phyloP scores from a whole-genome alignment of 352 stramenopile species.

The Thalassiosira allenii region DNA sequence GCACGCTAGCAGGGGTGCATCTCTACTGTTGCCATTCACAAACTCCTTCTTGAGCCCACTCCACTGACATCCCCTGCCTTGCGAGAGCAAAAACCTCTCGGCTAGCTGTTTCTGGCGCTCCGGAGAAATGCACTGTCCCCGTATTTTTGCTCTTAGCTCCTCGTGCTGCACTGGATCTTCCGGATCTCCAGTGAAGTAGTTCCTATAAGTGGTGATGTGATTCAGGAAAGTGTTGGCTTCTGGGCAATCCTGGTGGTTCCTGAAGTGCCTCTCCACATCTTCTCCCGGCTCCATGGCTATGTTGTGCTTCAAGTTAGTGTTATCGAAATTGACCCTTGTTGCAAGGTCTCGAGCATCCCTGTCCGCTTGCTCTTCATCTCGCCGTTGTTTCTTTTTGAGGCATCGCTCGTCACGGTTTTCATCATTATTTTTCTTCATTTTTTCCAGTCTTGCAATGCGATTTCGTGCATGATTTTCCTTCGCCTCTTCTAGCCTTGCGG shows the following conservation, averaged over 20 bases:
- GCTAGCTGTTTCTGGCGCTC: conserved; percentile 17
- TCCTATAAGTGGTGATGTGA: conserved; percentile 19
- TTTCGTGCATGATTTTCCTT: too few relatives aligned
- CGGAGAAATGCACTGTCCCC: conserved; percentile 11
- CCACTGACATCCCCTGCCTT: conserved; percentile 1
- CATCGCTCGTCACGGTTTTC: too few relatives aligned
- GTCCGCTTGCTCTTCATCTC: background rate
- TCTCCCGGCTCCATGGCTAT: conserved; percentile 16
- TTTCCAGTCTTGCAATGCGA: too few relatives aligned
- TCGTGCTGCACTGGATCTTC: background rate
- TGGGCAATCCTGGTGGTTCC: conserved; percentile 12
- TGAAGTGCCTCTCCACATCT: conserved; percentile 11
- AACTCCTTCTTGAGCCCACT: background rate
- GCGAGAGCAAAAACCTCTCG: conserved; percentile 8
- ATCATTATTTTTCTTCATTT: too few relatives aligned
- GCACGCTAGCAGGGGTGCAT: conserved; percentile 3
- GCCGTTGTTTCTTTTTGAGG: too few relatives aligned
- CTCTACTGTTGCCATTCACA: conserved; percentile 6
- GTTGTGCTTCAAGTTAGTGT: background rate
- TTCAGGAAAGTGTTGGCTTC: conserved; percentile 27
- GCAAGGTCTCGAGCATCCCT: too few relatives aligned
- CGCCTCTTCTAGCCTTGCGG: too few relatives aligned
- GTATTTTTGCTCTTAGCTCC: conserved; percentile 7
- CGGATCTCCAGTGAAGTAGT: conserved; percentile 14
- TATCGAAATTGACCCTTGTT: background rate